phyloP scores from a whole-genome alignment of 2,329 filamentous ascomycete genomes.

The Paramyrothecium sp. region DNA sequence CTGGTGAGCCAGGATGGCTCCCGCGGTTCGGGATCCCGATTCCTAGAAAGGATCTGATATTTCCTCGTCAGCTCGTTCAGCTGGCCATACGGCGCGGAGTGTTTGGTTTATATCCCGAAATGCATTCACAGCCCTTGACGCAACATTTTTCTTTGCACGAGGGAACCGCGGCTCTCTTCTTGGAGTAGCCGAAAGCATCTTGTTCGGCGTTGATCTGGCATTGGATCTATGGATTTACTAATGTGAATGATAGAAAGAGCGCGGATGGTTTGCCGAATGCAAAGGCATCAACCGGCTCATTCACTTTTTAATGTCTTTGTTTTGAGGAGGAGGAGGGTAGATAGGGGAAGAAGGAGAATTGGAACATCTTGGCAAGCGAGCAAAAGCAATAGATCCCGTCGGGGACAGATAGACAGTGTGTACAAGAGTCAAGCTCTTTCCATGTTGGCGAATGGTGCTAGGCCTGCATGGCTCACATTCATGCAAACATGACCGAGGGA shows the following conservation, averaged over 20 bases:
- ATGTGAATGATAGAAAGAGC: not conserved
- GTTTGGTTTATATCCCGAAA: not conserved
- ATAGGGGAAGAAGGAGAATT: too few species aligned
- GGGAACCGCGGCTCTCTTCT: not conserved
- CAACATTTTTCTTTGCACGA: conserved; percentile 1
- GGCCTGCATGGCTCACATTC: too few species aligned
- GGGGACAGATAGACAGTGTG: not conserved
- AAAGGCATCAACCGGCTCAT: not conserved
- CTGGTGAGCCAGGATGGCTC: conserved; percentile 29
- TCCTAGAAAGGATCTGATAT: conserved; percentile 38
- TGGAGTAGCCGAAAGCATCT: not conserved
- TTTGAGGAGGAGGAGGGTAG: not conserved
- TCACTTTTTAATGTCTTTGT: not conserved
- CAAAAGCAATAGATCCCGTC: not conserved
- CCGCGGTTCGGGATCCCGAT: conserved; percentile 34
- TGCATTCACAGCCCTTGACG: not conserved
- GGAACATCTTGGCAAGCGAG: not conserved
- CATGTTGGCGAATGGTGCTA: too few species aligned
- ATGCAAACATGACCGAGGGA: too few species aligned
- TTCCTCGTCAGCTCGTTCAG: too few species aligned
- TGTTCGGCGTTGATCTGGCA: not conserved
- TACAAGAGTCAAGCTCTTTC: too few species aligned
- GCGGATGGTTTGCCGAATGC: too few species aligned
- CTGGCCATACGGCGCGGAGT: not conserved
- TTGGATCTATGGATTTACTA: not conserved